Conservation (phyloP, 2,329 filamentous ascomycete species). For the Dendrostoma leiphaemia region DNA sequence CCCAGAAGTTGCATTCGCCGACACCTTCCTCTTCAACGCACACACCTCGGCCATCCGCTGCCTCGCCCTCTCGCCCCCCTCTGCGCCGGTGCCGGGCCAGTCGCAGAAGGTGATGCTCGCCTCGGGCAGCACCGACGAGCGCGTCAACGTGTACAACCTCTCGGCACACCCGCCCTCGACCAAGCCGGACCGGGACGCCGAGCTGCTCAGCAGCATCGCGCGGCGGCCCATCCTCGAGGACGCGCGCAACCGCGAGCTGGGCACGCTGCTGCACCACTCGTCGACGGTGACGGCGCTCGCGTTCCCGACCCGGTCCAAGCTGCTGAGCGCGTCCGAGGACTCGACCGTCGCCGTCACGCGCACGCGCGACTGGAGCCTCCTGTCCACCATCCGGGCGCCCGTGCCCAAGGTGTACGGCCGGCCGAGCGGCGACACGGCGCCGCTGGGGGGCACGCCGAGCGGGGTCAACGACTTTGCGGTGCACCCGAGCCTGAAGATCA, state of each 20-base stretch:
- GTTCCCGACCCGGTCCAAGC: slow-evolving; percentile 83
- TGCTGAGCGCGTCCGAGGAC: slow-evolving; percentile 86
- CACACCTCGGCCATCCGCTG: slow-evolving; percentile 88
- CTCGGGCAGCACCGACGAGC: slow-evolving; percentile 88
- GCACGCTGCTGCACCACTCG: slow-evolving; percentile 81
- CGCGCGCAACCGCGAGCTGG: slow-evolving; percentile 81
- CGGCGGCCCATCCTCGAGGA: slow-evolving; percentile 79
- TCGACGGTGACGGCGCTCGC: slow-evolving; percentile 75
- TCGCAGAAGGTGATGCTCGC: slow-evolving; percentile 85
- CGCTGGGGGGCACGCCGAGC: slow-evolving; percentile 74
- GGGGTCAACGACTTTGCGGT: slow-evolving; percentile 95
- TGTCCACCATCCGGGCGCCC: slow-evolving; percentile 87
- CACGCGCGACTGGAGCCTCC: slow-evolving; percentile 83
- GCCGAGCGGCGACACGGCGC: slow-evolving; percentile 87
- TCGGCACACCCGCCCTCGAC: slow-evolving; percentile 65
- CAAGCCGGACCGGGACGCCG: slow-evolving; percentile 44
- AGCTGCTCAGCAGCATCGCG: slow-evolving; percentile 64
- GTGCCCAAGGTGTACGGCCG: slow-evolving; percentile 76
- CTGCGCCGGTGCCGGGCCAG: slow-evolving; percentile 58
- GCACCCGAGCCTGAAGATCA: slow-evolving; percentile 93
- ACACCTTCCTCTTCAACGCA: slow-evolving; percentile 94
- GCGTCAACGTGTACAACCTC: slow-evolving; percentile 90
- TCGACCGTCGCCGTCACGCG: slow-evolving; percentile 86
- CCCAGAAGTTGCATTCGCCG: slow-evolving; percentile 66
- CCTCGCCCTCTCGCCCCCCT: slow-evolving; percentile 78